Percentiles rank a stretch among this genome's conserved stretches.
Evolutionary conservation across 208 protist genomes (phyloP).

Genomic region (Wallacemonas collosoma): DNA sequence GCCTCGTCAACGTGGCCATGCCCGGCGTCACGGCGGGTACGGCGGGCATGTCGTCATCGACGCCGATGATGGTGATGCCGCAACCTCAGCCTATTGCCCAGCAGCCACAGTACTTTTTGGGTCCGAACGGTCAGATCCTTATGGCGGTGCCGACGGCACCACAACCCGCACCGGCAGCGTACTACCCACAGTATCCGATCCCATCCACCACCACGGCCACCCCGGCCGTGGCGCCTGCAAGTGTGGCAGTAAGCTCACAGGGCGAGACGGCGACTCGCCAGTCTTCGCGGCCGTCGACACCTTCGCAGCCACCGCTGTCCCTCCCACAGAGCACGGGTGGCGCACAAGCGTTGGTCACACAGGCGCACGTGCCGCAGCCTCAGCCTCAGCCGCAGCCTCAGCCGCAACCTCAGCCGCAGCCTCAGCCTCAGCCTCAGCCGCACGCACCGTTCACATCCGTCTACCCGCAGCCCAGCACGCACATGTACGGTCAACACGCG

Average conservation of each 20-base stretch:
- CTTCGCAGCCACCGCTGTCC: constrained; percentile 12
- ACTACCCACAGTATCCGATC: neutral
- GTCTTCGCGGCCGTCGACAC: constrained; percentile 22
- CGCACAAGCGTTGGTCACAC: neutral
- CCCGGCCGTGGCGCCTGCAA: constrained; percentile 8
- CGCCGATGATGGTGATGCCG: constrained; percentile 26
- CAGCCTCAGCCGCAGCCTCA: neutral
- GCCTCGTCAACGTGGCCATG: constrained; percentile 6
- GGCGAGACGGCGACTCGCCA: neutral
- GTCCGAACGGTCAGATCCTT: constrained; percentile 5
- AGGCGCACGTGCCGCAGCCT: constrained; percentile 19
- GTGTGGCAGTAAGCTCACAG: neutral
- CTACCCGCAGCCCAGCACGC: neutral
- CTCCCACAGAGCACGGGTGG: constrained; percentile 6
- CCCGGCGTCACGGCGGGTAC: neutral
- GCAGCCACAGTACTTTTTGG: constrained; percentile 9
- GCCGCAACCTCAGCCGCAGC: constrained; percentile 16
- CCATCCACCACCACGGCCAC: neutral
- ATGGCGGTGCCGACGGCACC: constrained; percentile 6
- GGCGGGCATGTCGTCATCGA: constrained; percentile 3
- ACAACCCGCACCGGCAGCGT: neutral
- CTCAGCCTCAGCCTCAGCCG: no score
- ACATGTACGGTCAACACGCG: constrained; percentile 20
- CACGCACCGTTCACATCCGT: no score
- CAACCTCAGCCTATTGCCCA: neutral